Evolutionary conservation across 202 grass and related monocot genomes (phyloP).

Genomic region (Musa balbisiana): DNA sequence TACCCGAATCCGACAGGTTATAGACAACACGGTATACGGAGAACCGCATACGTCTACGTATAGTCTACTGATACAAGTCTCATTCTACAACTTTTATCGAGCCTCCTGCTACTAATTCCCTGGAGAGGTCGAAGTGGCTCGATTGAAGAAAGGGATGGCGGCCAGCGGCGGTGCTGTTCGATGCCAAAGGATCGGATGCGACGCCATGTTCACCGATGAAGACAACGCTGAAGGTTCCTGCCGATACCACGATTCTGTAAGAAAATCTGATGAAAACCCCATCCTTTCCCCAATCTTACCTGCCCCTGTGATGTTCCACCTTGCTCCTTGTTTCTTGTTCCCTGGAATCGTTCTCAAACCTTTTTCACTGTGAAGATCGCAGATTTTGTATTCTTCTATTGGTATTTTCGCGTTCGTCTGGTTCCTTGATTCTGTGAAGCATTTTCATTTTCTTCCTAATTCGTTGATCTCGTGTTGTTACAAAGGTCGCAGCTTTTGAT

Average conservation of each 20-base stretch:
- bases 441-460: too few species aligned
- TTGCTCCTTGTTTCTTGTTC: background rate
- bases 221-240: conserved; percentile 75
- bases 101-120: background rate
- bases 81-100: too few species aligned
- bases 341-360: background rate
- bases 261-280: conserved; percentile 4
- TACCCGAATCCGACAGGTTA: too few species aligned
- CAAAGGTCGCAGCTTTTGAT: background rate
- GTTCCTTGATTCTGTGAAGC: background rate
- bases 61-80: too few species aligned
- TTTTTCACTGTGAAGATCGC: background rate
- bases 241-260: conserved; percentile 78
- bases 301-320: background rate
- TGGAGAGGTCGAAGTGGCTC: background rate
- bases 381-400: background rate
- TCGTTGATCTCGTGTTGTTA: background rate
- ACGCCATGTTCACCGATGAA: conserved; percentile 65
- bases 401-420: background rate
- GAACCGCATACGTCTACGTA: too few species aligned
- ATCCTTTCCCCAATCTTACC: background rate
- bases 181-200: conserved; percentile 90
- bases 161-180: conserved; percentile 31
- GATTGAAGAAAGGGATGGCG: conserved; percentile 34
- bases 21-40: too few species aligned